Percentiles rank a stretch among this genome's conserved stretches.
phyloP scores from a whole-genome alignment of 2,329 filamentous ascomycete species.

The Arthroderma sp. region DNA sequence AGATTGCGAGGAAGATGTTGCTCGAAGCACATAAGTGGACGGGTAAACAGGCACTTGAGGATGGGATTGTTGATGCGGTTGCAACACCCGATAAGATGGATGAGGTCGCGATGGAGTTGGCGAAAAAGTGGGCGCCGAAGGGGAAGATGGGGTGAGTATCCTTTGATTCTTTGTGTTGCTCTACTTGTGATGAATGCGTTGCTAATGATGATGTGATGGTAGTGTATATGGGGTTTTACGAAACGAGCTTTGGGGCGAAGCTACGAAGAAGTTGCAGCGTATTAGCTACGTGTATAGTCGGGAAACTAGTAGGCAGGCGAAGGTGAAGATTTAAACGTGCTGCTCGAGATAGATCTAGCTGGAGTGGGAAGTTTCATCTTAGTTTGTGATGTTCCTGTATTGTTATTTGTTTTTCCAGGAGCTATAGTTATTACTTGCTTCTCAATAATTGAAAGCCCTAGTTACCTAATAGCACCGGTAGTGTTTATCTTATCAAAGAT shows the following conservation, averaged over 20 bases:
- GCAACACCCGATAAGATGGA: slow-evolving; percentile 38
- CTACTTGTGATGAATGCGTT: background rate
- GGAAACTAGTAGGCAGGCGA: slow-evolving; percentile 29
- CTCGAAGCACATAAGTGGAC: slow-evolving; percentile 45
- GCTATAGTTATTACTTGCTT: no score
- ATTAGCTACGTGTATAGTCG: slow-evolving; percentile 43
- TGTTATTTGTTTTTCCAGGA: background rate
- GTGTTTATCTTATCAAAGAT: no score
- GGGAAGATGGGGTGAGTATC: slow-evolving; percentile 17
- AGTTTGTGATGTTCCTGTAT: background rate
- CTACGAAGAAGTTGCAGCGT: slow-evolving; percentile 35
- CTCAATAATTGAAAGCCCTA: no score
- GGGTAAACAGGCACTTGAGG: slow-evolving; percentile 36
- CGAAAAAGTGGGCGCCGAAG: slow-evolving; percentile 29
- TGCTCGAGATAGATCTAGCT: no score
- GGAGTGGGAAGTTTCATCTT: background rate
- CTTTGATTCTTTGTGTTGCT: background rate
- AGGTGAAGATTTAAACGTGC: slow-evolving; percentile 34
- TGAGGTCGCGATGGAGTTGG: slow-evolving; percentile 32
- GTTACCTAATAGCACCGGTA: no score
- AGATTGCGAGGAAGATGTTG: slow-evolving; percentile 43
- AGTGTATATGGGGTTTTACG: slow-evolving; percentile 39
- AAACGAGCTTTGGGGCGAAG: slow-evolving; percentile 42
- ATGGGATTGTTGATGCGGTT: slow-evolving; percentile 42
- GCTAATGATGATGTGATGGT: background rate